Evolutionary conservation across 257 asterid species (phyloP), one percentile per base, ranked within the genome.

Genomic region (Nicotiana otophora): DNA sequence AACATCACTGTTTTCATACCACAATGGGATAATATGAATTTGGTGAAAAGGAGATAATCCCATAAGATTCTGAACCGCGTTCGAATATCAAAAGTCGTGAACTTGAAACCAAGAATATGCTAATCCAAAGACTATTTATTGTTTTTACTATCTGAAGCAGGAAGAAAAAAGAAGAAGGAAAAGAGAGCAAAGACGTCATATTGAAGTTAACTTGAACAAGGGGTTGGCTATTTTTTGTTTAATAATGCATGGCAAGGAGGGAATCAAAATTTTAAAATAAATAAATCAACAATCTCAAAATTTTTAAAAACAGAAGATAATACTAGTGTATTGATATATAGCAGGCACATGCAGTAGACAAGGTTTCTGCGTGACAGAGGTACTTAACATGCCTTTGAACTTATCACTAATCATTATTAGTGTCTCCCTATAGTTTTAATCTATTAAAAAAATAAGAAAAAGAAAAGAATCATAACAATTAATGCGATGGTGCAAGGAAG

Each of bases 351-450:
- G 70, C 70, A 57, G 20, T 17, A 23, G 69, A 83, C 74, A 34
- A 67, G 28, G 30, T 63, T 77, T 76, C 81, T 51, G 84, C 60
- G 60, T 69, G 88, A 84, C 81, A 87, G 83, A 88, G 87, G 86
- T 86, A 88, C 75, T 78, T 77, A 81, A 81, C 83, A 74, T 81
- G 85, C 77, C 83, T 81, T 84, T 70, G 81, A 85, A 86, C 88
- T 82, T 83, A 86, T 77, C 68, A 28, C 91, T 87, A 88, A 92
- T 91, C 86, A 91, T 92, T 86, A 87, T 79, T 87, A 84, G 82
- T 88, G 91, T 88, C 89, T 84, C 80, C 87, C 87, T 33, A 88
- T 85, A 58, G 55, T 53, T 31, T 69, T 19, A 39, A 66, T 84
- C 78, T 12, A 75, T 85, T 10, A 10, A 55, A 79, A 66, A 79